These are phyloP conservation scores for Solanum sitiens DNA, from an alignment of 257 asterid genomes.

Conservation along the genomic window DNA sequence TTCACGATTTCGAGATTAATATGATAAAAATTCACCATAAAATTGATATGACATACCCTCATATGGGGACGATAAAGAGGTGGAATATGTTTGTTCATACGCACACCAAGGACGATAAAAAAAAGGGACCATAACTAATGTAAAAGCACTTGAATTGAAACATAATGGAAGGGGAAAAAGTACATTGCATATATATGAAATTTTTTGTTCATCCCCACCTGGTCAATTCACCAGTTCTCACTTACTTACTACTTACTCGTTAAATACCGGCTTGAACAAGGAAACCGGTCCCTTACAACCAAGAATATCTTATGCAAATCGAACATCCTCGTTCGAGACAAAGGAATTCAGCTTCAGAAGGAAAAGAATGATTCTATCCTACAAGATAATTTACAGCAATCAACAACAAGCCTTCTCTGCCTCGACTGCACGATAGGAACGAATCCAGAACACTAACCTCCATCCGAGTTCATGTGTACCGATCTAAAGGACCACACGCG, in stretches of 20 bases:
- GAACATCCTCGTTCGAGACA: not conserved
- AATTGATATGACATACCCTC: not conserved
- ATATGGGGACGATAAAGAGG: not conserved
- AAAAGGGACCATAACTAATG: not conserved
- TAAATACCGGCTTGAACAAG: not conserved
- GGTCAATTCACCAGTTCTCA: not conserved
- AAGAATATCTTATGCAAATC: not conserved
- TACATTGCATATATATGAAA: not conserved
- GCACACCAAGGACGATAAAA: not conserved
- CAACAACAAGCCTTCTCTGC: slow-evolving; percentile 5
- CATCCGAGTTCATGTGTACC: slow-evolving; percentile 5
- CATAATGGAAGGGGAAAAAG: not conserved
- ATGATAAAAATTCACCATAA: not conserved
- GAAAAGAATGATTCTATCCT: slow-evolving; percentile 4
- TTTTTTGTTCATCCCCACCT: not conserved
- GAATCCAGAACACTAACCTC: slow-evolving; percentile 15
- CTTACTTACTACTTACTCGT: not conserved
- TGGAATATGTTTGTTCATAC: not conserved
- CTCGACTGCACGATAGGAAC: slow-evolving; percentile 31
- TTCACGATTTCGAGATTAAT: not conserved
- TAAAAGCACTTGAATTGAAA: not conserved
- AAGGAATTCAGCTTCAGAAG: not conserved
- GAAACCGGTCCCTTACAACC: not conserved
- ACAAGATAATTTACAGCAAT: slow-evolving; percentile 22
- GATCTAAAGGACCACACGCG: not conserved